These are phyloP conservation scores for Coemansia sp. DNA, from an alignment of 192 early-diverging fungal genomes.

Conservation along the genomic window DNA sequence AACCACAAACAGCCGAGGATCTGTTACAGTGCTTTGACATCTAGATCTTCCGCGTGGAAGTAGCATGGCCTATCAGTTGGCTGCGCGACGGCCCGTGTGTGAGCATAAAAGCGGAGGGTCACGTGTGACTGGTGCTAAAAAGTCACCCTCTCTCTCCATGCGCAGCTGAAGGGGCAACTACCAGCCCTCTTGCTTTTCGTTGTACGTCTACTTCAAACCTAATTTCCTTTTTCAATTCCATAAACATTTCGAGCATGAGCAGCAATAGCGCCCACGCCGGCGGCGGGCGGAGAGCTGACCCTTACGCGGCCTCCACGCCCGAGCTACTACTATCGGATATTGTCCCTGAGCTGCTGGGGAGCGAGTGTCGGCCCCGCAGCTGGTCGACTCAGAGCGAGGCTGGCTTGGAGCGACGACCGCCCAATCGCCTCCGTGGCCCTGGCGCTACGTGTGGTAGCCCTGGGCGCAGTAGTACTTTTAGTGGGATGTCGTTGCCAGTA, in stretches of 20 bases:
- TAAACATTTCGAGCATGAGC: not conserved
- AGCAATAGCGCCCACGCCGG: not conserved
- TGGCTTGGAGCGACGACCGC: slow-evolving; percentile 2
- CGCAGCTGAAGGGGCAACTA: not conserved
- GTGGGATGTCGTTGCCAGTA: slow-evolving; percentile 3
- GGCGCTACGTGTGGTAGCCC: not conserved
- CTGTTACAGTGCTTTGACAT: slow-evolving; percentile 10
- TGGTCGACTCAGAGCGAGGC: slow-evolving; percentile 33
- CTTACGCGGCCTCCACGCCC: slow-evolving; percentile 36
- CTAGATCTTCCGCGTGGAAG: not conserved
- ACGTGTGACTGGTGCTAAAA: not conserved
- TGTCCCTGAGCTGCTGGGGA: slow-evolving; percentile 32
- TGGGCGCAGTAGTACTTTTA: slow-evolving; percentile 6
- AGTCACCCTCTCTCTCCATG: not conserved
- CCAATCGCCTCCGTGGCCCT: not conserved
- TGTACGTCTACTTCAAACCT: not conserved
- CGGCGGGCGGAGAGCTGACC: slow-evolving; percentile 9
- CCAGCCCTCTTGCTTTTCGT: not conserved
- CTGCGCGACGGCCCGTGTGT: not conserved
- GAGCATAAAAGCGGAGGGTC: not conserved
- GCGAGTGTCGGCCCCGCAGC: slow-evolving; percentile 43
- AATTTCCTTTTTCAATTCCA: not conserved
- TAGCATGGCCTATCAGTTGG: not conserved
- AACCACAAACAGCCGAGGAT: slow-evolving; percentile 3
- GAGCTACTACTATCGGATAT: slow-evolving; percentile 34